Evolutionary conservation across 2,329 filamentous ascomycete genomes (phyloP).

Genomic region (Microsporum audouinii): DNA sequence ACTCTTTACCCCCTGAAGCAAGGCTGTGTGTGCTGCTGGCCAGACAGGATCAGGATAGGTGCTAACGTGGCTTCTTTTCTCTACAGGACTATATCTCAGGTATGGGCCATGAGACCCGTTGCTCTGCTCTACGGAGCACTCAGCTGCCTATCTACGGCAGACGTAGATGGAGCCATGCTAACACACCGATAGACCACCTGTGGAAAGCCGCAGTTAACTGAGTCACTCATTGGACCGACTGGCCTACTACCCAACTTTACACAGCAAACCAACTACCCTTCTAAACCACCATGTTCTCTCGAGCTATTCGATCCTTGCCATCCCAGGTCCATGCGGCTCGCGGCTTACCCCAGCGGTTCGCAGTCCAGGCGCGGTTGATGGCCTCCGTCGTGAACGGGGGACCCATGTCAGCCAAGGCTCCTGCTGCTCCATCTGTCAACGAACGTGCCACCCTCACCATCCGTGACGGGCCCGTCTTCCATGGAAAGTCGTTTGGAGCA

Average conservation of each 20-base stretch:
- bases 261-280: background rate
- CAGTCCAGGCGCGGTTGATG: constrained; percentile 38
- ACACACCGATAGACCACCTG: constrained; percentile 44
- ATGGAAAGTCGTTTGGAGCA: constrained; percentile 91
- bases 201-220: constrained; percentile 57
- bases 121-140: background rate
- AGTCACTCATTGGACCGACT: constrained; percentile 22
- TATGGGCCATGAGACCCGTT: constrained; percentile 22
- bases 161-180: constrained; percentile 13
- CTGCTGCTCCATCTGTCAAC: constrained; percentile 46
- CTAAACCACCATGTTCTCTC: constrained; percentile 41
- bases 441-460: constrained; percentile 91
- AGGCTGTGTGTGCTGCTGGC: background rate
- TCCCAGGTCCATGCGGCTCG: constrained; percentile 37
- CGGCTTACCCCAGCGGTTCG: constrained; percentile 24
- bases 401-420: constrained; percentile 47
- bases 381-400: constrained; percentile 59
- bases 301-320: constrained; percentile 43
- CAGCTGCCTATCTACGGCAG: background rate
- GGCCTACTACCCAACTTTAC: constrained; percentile 10
- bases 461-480: constrained; percentile 89
- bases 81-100: constrained; percentile 53
- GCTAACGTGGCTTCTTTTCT: constrained; percentile 12
- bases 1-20: background rate
- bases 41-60: background rate